A percentile compares a stretch with the other conserved stretches of the same genome.
Evolutionary conservation across 768 basidiomycete genomes (phyloP).

Genomic region (Crucibulum laeve): DNA sequence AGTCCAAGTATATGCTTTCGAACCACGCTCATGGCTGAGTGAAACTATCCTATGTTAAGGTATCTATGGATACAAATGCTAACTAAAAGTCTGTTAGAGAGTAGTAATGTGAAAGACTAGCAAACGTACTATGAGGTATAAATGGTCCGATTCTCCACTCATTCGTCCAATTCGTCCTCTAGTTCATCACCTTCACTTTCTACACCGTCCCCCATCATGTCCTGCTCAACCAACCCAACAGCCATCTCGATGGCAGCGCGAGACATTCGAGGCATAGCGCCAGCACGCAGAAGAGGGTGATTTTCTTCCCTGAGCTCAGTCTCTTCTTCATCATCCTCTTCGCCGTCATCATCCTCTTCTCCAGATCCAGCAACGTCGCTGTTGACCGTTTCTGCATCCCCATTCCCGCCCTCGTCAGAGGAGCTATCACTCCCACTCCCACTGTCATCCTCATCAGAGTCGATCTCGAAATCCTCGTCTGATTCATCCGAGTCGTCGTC

Average conservation of each 20-base stretch:
- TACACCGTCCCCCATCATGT: slow-evolving; percentile 34
- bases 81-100: too few relatives aligned
- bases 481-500: slow-evolving; percentile 44
- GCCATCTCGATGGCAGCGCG: slow-evolving; percentile 62
- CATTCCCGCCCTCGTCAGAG: slow-evolving; percentile 20
- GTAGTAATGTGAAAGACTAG: too few relatives aligned
- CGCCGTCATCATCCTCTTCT: slow-evolving; percentile 27
- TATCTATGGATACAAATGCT: too few relatives aligned
- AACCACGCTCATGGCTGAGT: too few relatives aligned
- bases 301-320: slow-evolving; percentile 46
- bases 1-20: too few relatives aligned
- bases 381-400: slow-evolving; percentile 18
- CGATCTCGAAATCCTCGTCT: slow-evolving; percentile 36
- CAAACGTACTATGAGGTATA: too few relatives aligned
- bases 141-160: too few relatives aligned
- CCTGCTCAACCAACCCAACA: slow-evolving; percentile 55
- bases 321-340: slow-evolving; percentile 32
- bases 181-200: slow-evolving; percentile 49
- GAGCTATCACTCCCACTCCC: slow-evolving; percentile 21
- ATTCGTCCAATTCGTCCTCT: slow-evolving; percentile 22
- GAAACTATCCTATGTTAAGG: too few relatives aligned
- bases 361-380: slow-evolving; percentile 26
- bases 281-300: slow-evolving; percentile 62
- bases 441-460: slow-evolving; percentile 14
- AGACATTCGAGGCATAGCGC: slow-evolving; percentile 69